Evolutionary conservation across 257 asterid genomes (phyloP), one percentile per base, ranked within the genome.

Genomic region (Fraxinus americana): DNA sequence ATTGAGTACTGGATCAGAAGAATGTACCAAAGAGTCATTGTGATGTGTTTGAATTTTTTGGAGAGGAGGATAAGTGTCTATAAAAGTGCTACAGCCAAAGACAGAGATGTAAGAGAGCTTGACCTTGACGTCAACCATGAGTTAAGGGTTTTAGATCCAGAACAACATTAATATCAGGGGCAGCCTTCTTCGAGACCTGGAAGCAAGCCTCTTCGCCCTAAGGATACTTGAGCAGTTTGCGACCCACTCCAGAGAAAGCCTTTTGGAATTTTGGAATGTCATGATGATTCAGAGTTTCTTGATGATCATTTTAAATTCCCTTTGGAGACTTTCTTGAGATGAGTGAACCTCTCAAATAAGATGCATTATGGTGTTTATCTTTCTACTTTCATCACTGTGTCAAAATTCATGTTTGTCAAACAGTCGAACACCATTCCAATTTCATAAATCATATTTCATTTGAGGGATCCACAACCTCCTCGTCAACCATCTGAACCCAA

Each of bases 331-430:
- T 69, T 68, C 45, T 41, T 25, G 69, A 30, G 61, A 74, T 39
- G 39, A 77, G 71, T 61, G 79, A 74, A 73, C 50, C 27, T 9
- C 57, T 70, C 63, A 79, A 71, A 65, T 74, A 82, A 65, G 78
- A 70, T 70, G 16, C 76, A 74, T 8, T 36, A 23, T 71, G 43
- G 11, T 57, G 69, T 36, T 52, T 19, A 48, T 79, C 81, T 48
- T 70, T 70, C 77, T 73, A 89, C 80, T 67, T 83, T 74, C 85
- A 77, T 87, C 90, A 67, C 81, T 80, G 13, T 50, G 63, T 39
- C 61, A 35, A 83, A 90, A 91, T 67, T 87, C 92, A 66, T 88
- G 90, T 0, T 86, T 88, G 72, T 88, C 97, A 82, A 90, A 87
- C n/a, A 83, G 48, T 41, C 48, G 80, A 91, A 87, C 29, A 83